These are phyloP conservation scores for Cyclotella distinguenda DNA, from an alignment of 108 stramenopile species.

Conservation along the genomic window DNA sequence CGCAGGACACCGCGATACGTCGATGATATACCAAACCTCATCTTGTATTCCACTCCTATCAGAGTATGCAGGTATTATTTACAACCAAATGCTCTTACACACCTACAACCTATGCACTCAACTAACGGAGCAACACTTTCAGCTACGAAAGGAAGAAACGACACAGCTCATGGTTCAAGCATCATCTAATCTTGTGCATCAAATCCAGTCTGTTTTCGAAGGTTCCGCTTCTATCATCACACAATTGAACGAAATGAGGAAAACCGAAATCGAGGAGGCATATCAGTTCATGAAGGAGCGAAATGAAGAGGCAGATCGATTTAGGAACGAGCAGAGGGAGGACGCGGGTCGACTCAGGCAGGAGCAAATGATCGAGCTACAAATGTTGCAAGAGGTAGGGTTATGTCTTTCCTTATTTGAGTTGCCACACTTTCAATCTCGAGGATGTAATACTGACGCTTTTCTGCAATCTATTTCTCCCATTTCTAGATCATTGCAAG, in stretches of 20 bases:
- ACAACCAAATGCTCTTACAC: conserved; percentile 32
- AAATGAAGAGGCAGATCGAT: not conserved
- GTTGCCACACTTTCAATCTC: not conserved
- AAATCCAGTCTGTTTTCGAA: conserved; percentile 21
- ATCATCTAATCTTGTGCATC: conserved; percentile 23
- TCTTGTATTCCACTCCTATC: conserved; percentile 36
- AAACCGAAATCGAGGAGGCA: no score
- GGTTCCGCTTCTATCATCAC: not conserved
- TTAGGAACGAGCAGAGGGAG: not conserved
- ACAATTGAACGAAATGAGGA: conserved; percentile 3
- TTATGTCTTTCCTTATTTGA: not conserved
- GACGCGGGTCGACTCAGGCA: not conserved
- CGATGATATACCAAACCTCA: conserved; percentile 18
- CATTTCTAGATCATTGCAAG: conserved; percentile 21
- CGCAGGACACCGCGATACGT: not conserved
- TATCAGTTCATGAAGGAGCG: conserved; percentile 11
- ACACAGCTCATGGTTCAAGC: conserved; percentile 17
- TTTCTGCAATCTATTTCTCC: not conserved
- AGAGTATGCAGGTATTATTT: conserved; percentile 28
- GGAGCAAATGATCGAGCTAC: conserved; percentile 1
- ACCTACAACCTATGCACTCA: conserved; percentile 18
- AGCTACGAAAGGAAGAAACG: conserved; percentile 37
- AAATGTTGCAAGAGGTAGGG: conserved; percentile 3
- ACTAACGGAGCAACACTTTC: conserved; percentile 29
- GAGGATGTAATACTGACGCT: conserved; percentile 2